These are phyloP conservation scores for Nematocida parisii DNA, from an alignment of 371 early-diverging fungal genomes.

Conservation along the genomic window DNA sequence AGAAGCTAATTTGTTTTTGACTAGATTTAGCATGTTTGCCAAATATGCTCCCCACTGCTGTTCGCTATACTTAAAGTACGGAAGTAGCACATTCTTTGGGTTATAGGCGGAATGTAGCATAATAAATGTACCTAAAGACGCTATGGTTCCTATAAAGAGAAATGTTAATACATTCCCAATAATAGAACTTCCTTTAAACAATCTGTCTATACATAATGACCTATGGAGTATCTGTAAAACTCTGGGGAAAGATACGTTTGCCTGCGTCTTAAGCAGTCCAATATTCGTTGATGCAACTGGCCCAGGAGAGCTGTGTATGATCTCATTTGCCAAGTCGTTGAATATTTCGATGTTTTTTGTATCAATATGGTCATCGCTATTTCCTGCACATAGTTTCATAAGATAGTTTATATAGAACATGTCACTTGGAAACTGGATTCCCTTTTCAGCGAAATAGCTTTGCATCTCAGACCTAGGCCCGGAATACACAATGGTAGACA, in stretches of 20 bases:
- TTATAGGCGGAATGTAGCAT: not conserved
- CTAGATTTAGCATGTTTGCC: not conserved
- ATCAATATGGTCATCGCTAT: not conserved
- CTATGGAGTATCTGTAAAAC: not conserved
- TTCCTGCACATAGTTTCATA: slow-evolving; percentile 5
- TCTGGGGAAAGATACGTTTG: not conserved
- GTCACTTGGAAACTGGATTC: slow-evolving; percentile 34
- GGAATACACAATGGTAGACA: slow-evolving; percentile 31
- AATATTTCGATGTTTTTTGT: slow-evolving; percentile 30
- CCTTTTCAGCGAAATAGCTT: not conserved
- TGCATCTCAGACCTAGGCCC: slow-evolving; percentile 3
- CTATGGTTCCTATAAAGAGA: not conserved
- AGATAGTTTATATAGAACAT: slow-evolving; percentile 32
- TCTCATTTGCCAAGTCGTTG: slow-evolving; percentile 20
- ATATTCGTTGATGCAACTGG: not conserved
- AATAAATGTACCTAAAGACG: not conserved
- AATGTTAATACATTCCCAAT: not conserved
- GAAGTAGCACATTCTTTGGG: not conserved
- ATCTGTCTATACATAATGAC: not conserved
- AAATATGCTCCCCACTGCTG: not conserved
- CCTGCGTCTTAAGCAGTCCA: not conserved
- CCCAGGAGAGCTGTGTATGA: not conserved
- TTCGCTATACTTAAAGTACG: not conserved
- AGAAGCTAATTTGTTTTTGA: not conserved
- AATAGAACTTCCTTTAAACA: not conserved